Percentiles rank a stretch among this genome's conserved stretches.
Evolutionary conservation across 176 grass and related monocot species (phyloP).

Genomic region (Zea luxurians): DNA sequence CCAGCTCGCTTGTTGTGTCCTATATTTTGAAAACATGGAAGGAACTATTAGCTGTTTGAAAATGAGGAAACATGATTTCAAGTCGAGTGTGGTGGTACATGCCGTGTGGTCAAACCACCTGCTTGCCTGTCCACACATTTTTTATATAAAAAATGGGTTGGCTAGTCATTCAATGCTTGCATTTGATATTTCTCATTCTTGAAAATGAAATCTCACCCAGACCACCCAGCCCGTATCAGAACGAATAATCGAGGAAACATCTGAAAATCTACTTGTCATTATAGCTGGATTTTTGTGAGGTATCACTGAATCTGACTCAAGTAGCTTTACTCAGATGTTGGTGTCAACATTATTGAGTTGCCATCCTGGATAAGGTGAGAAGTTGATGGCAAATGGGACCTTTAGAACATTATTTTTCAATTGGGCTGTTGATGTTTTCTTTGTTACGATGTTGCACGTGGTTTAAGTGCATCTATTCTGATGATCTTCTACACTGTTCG

Average conservation of each 20-base stretch:
- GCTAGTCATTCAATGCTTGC: background rate
- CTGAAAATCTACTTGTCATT: background rate
- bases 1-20: conserved; percentile 13
- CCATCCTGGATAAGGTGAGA: conserved; percentile 13
- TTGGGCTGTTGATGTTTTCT: background rate
- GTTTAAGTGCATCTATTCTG: conserved; percentile 5
- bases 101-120: background rate
- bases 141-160: background rate
- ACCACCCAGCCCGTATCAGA: background rate
- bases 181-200: background rate
- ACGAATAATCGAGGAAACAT: background rate
- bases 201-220: conserved; percentile 9
- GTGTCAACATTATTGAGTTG: background rate
- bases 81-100: background rate
- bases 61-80: background rate
- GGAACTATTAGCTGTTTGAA: background rate
- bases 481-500: background rate
- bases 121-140: background rate
- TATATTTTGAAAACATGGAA: background rate
- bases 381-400: background rate
- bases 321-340: background rate
- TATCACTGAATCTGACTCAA: background rate
- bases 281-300: conserved; percentile 11
- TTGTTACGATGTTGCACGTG: background rate
- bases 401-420: background rate